phyloP scores from a whole-genome alignment of 1,139 yeast species.

The Hanseniaspora uvarum region DNA sequence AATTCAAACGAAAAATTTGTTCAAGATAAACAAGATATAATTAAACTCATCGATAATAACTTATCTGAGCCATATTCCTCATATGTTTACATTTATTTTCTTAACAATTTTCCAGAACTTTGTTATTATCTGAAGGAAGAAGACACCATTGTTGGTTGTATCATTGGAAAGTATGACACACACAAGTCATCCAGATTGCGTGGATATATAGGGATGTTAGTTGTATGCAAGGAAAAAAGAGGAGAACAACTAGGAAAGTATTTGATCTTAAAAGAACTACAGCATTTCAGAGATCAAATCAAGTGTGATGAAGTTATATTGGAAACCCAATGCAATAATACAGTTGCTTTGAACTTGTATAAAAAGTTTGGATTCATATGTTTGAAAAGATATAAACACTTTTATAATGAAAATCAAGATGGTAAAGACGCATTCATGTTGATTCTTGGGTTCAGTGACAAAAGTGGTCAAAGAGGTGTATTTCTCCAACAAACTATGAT shows the following conservation, averaged over 20 bases:
- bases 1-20: neutral
- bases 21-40: constrained; percentile 26
- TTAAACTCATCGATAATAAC: constrained; percentile 45
- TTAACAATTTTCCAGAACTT: constrained; percentile 59
- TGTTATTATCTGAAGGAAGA: constrained; percentile 41
- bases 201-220: constrained; percentile 95
- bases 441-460: constrained; percentile 53
- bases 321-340: constrained; percentile 81
- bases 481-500: constrained; percentile 25
- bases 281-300: constrained; percentile 47
- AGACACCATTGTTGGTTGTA: constrained; percentile 56
- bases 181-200: constrained; percentile 56
- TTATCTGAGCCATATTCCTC: constrained; percentile 65
- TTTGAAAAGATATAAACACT: constrained; percentile 73
- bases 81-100: constrained; percentile 59
- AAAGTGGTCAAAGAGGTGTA: constrained; percentile 37
- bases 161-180: constrained; percentile 71
- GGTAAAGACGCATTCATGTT: constrained; percentile 77
- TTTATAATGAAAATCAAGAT: constrained; percentile 49
- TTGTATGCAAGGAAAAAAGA: constrained; percentile 60
- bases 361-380: constrained; percentile 81
- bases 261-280: constrained; percentile 52
- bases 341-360: constrained; percentile 65
- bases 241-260: constrained; percentile 73
- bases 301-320: constrained; percentile 78